phyloP scores from a whole-genome alignment of 257 asterid genomes.

The Euphrasia confusa region DNA sequence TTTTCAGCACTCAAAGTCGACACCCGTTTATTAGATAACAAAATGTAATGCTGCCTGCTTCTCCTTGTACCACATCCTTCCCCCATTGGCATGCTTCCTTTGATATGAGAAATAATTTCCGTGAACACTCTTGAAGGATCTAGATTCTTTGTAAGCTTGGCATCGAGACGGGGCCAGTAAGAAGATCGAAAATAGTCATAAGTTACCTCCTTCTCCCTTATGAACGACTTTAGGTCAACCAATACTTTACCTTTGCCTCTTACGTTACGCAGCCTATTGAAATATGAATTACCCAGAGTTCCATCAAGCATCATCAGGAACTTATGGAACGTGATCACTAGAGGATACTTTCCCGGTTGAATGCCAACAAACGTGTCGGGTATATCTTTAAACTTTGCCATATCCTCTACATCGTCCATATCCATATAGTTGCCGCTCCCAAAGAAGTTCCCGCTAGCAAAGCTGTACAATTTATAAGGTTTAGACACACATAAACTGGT shows the following conservation, averaged over 20 bases:
- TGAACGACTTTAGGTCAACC: slow-evolving; percentile 35
- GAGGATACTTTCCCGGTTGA: slow-evolving; percentile 46
- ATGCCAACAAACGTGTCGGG: slow-evolving; percentile 51
- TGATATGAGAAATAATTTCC: slow-evolving; percentile 58
- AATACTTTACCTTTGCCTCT: slow-evolving; percentile 19
- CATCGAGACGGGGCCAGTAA: slow-evolving; percentile 59
- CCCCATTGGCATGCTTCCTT: slow-evolving; percentile 39
- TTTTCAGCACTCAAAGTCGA: slow-evolving; percentile 42
- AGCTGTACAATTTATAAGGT: background rate
- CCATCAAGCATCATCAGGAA: slow-evolving; percentile 78
- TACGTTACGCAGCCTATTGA: slow-evolving; percentile 39
- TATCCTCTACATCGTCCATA: slow-evolving; percentile 46
- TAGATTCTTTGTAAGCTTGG: slow-evolving; percentile 34
- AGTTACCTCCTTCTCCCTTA: slow-evolving; percentile 55
- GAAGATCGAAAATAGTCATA: slow-evolving; percentile 40
- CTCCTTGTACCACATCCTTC: slow-evolving; percentile 19
- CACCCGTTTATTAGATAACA: slow-evolving; percentile 34
- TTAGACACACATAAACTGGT: background rate
- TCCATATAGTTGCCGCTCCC: slow-evolving; percentile 12
- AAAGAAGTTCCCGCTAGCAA: background rate
- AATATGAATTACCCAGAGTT: slow-evolving; percentile 44
- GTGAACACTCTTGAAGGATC: slow-evolving; percentile 58
- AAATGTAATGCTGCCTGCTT: slow-evolving; percentile 33
- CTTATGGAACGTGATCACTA: slow-evolving; percentile 58
- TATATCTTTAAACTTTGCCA: slow-evolving; percentile 39